Conservation (phyloP, 2,329 filamentous ascomycete species). For the Diaporthe australafricana region DNA sequence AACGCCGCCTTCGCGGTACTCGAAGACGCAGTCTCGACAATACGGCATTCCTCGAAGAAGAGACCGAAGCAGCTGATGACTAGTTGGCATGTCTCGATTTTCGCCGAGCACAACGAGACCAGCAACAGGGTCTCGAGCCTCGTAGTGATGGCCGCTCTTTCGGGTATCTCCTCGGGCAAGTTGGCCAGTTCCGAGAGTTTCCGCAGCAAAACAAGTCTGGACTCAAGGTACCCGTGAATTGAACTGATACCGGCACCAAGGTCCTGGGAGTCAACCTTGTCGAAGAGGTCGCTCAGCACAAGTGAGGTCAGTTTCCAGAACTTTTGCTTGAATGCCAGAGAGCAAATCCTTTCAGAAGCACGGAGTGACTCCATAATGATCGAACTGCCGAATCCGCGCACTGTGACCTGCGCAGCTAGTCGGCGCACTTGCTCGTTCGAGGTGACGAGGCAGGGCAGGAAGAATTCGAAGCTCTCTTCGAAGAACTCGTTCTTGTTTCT, state of each 20-base stretch:
- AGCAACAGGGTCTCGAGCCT: conserved; percentile 73
- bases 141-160: conserved; percentile 63
- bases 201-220: conserved; percentile 62
- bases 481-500: conserved; percentile 52
- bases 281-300: conserved; percentile 61
- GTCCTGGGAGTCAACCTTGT: conserved; percentile 56
- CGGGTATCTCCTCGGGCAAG: conserved; percentile 64
- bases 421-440: conserved; percentile 61
- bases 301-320: conserved; percentile 67
- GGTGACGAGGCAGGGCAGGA: conserved; percentile 66
- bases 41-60: conserved; percentile 70
- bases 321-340: conserved; percentile 53
- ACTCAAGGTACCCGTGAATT: conserved; percentile 68
- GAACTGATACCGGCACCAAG: conserved; percentile 57
- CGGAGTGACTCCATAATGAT: conserved; percentile 50
- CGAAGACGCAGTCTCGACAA: conserved; percentile 61
- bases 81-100: conserved; percentile 73
- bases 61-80: conserved; percentile 72
- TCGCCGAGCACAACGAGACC: conserved; percentile 72
- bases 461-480: conserved; percentile 61
- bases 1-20: conserved; percentile 60
- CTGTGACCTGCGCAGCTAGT: conserved; percentile 60
- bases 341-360: conserved; percentile 50
- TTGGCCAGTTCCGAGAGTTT: conserved; percentile 65
- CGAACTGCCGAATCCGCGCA: conserved; percentile 58